Base-by-base conservation (phyloP, 768 basidiomycete genomes). In the Omphalotus guepiniiformis region DNA sequence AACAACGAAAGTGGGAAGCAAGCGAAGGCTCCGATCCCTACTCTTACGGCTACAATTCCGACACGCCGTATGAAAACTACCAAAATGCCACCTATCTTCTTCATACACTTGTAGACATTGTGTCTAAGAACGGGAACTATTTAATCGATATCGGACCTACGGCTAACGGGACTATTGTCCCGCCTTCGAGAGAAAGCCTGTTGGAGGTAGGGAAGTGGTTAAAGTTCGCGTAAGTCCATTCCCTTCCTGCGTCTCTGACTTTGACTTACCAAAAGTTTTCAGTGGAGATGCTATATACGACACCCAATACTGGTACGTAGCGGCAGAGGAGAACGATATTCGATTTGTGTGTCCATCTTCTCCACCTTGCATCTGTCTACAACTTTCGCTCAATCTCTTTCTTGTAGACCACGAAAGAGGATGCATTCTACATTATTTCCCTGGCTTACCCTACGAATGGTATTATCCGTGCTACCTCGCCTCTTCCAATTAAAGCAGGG, bases 61-160 rank as follows among this genome's bases (percentile, higher is more conserved):
- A 57, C 12, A 69, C 67, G 27, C 22, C 49, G 19, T 3, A 42
- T 30, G 39, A 23, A 23, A 42, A 42, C 25, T 49, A 49, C 19
- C 23, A 41, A 11, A 49, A 49, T 22, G 41, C 48, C n/a, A 42
- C 48, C 15, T 49, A 49, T 28, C 19, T 49, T 27, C 41, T 49
- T 6, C 39, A 30, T 15, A 42, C 48, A 11, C 18, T 50, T 21
- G 21, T 50, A 18, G 49, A 50, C 16, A 50, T 50, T 15, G 35
- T 38, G n/a, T 50, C 73, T 35, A 76, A 76, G 63, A 73, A 75
- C 49, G 74, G 75, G 16, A 76, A 77, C 53, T 77, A 71, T 42
- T 55, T 73, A 22, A 48, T 75, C 8, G 67, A 74, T 21, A 38
- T 75, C 11, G 72, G 72, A 4, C 72, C 72, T 1, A 71, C 62